These are phyloP conservation scores for Exophiala phaeomuriformis DNA, from an alignment of 2,329 filamentous ascomycete species.

Conservation along the genomic window DNA sequence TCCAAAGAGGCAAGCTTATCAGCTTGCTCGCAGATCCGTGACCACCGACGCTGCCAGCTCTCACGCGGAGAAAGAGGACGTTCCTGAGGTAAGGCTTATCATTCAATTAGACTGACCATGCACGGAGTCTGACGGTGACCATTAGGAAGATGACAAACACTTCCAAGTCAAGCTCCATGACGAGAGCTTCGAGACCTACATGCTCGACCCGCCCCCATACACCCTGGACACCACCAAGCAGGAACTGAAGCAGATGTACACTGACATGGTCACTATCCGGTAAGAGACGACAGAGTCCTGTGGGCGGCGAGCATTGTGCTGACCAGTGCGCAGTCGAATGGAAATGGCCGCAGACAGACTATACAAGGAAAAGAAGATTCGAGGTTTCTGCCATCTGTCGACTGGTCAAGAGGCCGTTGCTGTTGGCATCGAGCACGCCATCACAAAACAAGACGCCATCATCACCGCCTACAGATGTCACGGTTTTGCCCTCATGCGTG, in stretches of 20 bases:
- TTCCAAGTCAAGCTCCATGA: constrained; percentile 91
- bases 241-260: constrained; percentile 98
- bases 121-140: neutral
- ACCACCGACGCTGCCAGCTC: constrained; percentile 93
- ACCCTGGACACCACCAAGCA: constrained; percentile 91
- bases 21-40: constrained; percentile 62
- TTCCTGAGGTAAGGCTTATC: constrained; percentile 57
- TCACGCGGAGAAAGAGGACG: constrained; percentile 71
- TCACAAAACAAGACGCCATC: constrained; percentile 82
- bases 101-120: constrained; percentile 25
- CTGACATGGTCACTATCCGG: constrained; percentile 91
- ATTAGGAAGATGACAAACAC: constrained; percentile 82
- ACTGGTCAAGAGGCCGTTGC: constrained; percentile 97
- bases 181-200: constrained; percentile 99
- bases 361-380: constrained; percentile 99
- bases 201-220: constrained; percentile 92
- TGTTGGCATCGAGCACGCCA: constrained; percentile 91
- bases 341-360: constrained; percentile 98
- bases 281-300: constrained; percentile 43
- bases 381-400: constrained; percentile 98
- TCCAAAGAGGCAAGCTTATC: constrained; percentile 38
- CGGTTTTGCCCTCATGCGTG: constrained; percentile 96
- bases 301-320: neutral
- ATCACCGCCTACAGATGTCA: constrained; percentile 99
- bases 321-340: constrained; percentile 67